These are phyloP conservation scores for Globisporangium emineosum DNA, from an alignment of 352 stramenopile species.

Conservation along the genomic window DNA sequence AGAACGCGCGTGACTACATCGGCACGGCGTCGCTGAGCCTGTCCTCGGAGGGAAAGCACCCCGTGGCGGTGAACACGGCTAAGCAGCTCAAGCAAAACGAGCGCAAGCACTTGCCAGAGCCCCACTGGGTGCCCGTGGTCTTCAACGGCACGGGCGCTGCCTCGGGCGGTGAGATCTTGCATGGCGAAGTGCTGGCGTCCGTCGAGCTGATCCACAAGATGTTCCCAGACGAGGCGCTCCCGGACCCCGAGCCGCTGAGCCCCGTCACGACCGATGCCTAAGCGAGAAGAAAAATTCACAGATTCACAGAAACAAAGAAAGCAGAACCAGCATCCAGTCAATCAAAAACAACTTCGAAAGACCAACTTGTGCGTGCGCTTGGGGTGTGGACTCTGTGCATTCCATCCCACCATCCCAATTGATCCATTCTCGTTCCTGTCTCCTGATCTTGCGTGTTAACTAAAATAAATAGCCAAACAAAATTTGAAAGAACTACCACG, in stretches of 20 bases:
- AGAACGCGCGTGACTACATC: constrained; percentile 35
- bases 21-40: constrained; percentile 32
- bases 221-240: constrained; percentile 54
- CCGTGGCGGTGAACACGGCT: constrained; percentile 38
- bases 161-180: constrained; percentile 21
- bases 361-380: constrained; percentile 1
- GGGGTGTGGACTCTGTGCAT: constrained; percentile 1
- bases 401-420: constrained; percentile 1
- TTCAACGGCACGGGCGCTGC: constrained; percentile 40
- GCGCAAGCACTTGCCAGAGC: constrained; percentile 29
- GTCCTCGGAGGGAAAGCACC: constrained; percentile 12
- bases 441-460: constrained; percentile 7
- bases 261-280: constrained; percentile 10
- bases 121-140: constrained; percentile 52
- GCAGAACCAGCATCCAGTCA: background rate
- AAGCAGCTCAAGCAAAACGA: constrained; percentile 57
- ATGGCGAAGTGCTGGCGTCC: constrained; percentile 55
- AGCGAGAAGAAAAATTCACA: background rate
- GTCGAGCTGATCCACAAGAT: constrained; percentile 60
- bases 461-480: constrained; percentile 13
- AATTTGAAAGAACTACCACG: constrained; percentile 1
- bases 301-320: background rate
- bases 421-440: background rate
- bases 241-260: constrained; percentile 32
- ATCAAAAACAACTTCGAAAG: background rate